Conservation (phyloP, 2,329 filamentous ascomycete species). For the Diplodia intermedia region DNA sequence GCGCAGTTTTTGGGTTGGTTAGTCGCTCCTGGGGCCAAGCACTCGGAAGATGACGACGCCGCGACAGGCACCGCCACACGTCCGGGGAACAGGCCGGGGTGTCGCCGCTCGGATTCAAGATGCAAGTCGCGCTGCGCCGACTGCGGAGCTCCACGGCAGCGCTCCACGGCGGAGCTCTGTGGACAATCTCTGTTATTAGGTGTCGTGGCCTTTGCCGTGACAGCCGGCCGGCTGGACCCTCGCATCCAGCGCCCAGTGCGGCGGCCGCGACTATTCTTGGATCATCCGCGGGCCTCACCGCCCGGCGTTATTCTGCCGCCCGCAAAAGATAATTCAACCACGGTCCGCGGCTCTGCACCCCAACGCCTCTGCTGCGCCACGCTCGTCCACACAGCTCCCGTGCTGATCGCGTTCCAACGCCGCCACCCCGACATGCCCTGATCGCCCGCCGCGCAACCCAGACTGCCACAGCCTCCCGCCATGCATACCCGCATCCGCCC, state of each 20-base stretch:
- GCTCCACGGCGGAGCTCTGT: background rate
- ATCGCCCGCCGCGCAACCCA: background rate
- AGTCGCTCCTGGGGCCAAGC: slow-evolving; percentile 7
- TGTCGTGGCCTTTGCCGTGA: background rate
- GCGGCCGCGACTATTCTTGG: background rate
- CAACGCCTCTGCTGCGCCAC: background rate
- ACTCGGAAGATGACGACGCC: slow-evolving; percentile 21
- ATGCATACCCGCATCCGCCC: slow-evolving; percentile 59
- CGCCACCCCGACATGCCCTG: slow-evolving; percentile 6
- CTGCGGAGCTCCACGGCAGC: background rate
- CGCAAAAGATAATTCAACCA: slow-evolving; percentile 21
- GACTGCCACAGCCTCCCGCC: slow-evolving; percentile 4
- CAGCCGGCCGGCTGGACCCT: too few relatives aligned
- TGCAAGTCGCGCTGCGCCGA: background rate
- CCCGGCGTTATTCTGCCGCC: slow-evolving; percentile 14
- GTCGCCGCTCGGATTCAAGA: background rate
- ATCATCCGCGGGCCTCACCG: slow-evolving; percentile 3
- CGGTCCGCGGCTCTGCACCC: background rate
- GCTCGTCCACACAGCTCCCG: background rate
- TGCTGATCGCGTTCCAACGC: slow-evolving; percentile 3
- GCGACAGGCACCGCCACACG: slow-evolving; percentile 20
- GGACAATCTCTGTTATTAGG: too few relatives aligned
- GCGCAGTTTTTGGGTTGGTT: slow-evolving; percentile 1
- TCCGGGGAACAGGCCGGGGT: slow-evolving; percentile 4
- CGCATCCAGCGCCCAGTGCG: background rate